Base-by-base conservation (phyloP, 106 monocot genomes). In the Dioscorea dumetorum region DNA sequence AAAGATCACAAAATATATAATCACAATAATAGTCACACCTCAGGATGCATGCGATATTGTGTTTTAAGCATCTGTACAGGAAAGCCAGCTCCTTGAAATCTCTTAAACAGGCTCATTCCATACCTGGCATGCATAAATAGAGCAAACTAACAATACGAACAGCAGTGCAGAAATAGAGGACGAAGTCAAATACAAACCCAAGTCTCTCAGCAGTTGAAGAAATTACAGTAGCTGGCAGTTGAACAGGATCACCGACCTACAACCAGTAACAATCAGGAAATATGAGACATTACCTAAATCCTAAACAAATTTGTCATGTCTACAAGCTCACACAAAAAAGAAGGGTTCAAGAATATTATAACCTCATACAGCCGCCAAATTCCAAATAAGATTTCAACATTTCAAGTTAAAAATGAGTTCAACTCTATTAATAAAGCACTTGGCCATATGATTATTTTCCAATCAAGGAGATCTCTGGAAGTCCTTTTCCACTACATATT, bases 11-110 rank as follows among this genome's bases (percentile, higher is more conserved):
- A 53, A 23, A 15, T 4, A 24, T 32, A 68, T 23, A 12, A 22
- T 56, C 3, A 59, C 12, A 2, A 11, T 0, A 34, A n/a, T 24
- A 19, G 16, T 61, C 66, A 72, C 14, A 93, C 93, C 90, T 90
- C 87, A 67, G 99, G 99, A 76, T 99, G 99, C 99, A 99, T 99
- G 63, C 99, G 87, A 60, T 93, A 99, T 59, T 99, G 99, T 13
- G 83, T 85, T 74, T 81, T 99, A 12, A 99, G 93, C 93, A 99
- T 85, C 53, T 93, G 93, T 20, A 99, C 90, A 52, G 93, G 99
- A 80, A 93, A 90, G 4, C 93, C 99, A 57, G 90, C 93, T 64
- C 68, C 78, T 56, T 99, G 99, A 74, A 99, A 99, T 83, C 99
- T 90, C 68, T 99, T 85, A 62, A 99, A 99, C 69, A 99, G 87